phyloP scores from a whole-genome alignment of 2,329 filamentous ascomycete genomes.

The Botrytis aclada region DNA sequence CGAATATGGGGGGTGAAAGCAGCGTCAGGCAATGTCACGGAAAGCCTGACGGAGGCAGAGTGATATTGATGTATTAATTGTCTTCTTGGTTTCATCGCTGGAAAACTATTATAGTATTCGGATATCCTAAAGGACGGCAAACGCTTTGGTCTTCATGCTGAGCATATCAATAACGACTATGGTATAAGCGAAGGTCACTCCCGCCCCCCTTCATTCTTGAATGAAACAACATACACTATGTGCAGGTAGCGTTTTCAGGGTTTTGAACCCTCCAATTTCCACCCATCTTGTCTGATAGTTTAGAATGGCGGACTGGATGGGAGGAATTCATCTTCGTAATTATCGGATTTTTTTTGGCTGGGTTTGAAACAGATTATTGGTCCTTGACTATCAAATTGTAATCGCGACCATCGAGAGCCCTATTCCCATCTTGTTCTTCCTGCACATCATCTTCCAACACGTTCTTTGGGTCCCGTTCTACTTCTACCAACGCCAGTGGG shows the following conservation, averaged over 20 bases:
- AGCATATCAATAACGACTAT: not conserved
- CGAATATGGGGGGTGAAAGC: not conserved
- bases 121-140: not conserved
- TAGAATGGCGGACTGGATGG: not conserved
- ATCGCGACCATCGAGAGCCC: not conserved
- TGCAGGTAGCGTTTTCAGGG: not conserved
- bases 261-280: not conserved
- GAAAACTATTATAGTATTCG: not conserved
- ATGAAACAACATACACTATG: not conserved
- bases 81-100: not conserved
- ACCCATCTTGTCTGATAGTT: not conserved
- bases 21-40: not conserved
- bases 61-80: not conserved
- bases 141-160: not conserved
- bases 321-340: not conserved
- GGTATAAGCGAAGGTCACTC: not conserved
- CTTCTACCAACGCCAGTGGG: no score
- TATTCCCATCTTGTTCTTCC: not conserved
- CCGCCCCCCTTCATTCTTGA: not conserved
- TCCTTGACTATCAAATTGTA: no score
- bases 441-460: not conserved
- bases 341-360: not conserved
- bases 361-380: not conserved
- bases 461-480: not conserved
- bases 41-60: not conserved